Percentiles rank a stretch among this genome's conserved stretches.
Conservation (phyloP, 345 rosid genomes). For the Eucalyptus albens region DNA sequence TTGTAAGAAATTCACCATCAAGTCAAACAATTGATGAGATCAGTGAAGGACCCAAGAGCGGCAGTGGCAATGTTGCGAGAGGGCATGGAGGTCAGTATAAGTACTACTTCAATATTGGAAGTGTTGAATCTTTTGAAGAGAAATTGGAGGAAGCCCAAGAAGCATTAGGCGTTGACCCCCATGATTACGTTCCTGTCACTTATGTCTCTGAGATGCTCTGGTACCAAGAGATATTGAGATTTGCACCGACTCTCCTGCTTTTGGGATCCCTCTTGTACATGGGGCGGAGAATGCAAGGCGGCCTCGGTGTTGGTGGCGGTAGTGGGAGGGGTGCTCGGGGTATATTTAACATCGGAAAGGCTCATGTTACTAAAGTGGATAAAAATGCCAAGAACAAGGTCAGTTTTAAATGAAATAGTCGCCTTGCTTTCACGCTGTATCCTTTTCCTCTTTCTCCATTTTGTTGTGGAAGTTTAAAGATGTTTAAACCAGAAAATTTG, state of each 20-base stretch:
- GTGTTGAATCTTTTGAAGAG: conserved; percentile 88
- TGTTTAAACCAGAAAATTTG: not conserved
- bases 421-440: not conserved
- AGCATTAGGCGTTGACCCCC: conserved; percentile 68
- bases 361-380: conserved; percentile 74
- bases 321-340: conserved; percentile 84
- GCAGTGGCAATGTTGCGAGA: conserved; percentile 14
- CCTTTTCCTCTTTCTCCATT: not conserved
- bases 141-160: conserved; percentile 92
- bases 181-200: conserved; percentile 67
- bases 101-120: conserved; percentile 83
- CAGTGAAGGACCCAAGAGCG: conserved; percentile 19
- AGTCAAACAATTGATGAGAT: conserved; percentile 31
- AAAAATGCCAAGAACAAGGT: conserved; percentile 94
- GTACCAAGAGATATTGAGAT: conserved; percentile 77
- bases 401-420: not conserved
- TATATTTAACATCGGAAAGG: conserved; percentile 92
- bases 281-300: conserved; percentile 80
- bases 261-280: conserved; percentile 57
- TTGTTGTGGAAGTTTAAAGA: not conserved
- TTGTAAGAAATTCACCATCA: conserved; percentile 39
- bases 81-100: conserved; percentile 49
- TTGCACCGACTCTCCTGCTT: conserved; percentile 64
- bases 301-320: conserved; percentile 74
- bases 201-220: conserved; percentile 66